phyloP scores from a whole-genome alignment of 176 grass and related monocot species.

The Phyllostachys edulis region DNA sequence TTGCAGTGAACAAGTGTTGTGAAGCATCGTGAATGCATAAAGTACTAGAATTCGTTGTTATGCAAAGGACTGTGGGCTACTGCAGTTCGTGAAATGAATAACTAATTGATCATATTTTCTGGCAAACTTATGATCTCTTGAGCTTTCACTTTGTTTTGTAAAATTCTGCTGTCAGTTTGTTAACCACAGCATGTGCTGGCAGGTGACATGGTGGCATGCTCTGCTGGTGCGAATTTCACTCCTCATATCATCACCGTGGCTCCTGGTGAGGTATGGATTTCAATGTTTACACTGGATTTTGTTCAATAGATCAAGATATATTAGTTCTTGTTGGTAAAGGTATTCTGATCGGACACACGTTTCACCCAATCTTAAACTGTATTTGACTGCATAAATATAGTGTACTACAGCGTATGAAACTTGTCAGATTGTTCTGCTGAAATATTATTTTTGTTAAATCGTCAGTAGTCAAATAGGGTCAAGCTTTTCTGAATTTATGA shows the following conservation, averaged over 20 bases:
- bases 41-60: neutral
- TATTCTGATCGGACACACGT: neutral
- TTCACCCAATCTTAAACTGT: neutral
- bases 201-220: slow-evolving; percentile 73
- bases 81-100: neutral
- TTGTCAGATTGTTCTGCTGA: neutral
- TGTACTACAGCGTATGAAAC: neutral
- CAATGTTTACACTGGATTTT: neutral
- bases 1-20: neutral
- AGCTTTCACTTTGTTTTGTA: neutral
- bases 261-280: slow-evolving; percentile 76
- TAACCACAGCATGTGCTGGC: slow-evolving; percentile 13
- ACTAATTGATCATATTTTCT: neutral
- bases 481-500: neutral
- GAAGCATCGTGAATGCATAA: neutral
- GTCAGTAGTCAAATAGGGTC: neutral
- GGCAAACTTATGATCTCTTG: neutral
- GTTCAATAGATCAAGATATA: neutral
- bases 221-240: slow-evolving; percentile 89
- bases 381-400: neutral
- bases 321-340: neutral
- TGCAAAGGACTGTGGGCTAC: neutral
- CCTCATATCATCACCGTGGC: slow-evolving; percentile 93
- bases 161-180: neutral
- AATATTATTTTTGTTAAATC: neutral